Evolutionary conservation across 352 stramenopile species (phyloP).

Genomic region (Phytophthora europaea): DNA sequence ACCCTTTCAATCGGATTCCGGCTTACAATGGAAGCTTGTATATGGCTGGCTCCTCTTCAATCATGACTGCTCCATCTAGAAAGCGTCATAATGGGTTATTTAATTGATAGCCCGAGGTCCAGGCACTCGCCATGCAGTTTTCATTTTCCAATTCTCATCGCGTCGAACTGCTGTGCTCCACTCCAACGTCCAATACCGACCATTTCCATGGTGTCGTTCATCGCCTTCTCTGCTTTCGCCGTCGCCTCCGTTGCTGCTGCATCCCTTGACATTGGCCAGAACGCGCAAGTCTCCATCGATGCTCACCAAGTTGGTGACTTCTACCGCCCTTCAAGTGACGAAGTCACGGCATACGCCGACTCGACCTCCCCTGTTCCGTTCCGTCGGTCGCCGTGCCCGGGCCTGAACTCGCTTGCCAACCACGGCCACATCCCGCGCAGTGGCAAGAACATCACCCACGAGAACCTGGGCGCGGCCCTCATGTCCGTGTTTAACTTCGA

Average conservation of each 20-base stretch:
- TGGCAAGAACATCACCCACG: slow-evolving; percentile 51
- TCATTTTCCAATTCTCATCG: too few species aligned
- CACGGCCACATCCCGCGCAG: slow-evolving; percentile 59
- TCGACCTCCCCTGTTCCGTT: slow-evolving; percentile 37
- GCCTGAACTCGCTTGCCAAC: slow-evolving; percentile 61
- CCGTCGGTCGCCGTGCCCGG: slow-evolving; percentile 50
- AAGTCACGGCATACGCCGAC: slow-evolving; percentile 36
- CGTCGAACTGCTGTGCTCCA: too few species aligned
- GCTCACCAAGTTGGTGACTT: slow-evolving; percentile 36
- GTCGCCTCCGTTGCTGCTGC: slow-evolving; percentile 22
- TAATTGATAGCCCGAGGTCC: too few species aligned
- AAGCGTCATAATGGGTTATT: too few species aligned
- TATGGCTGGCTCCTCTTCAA: too few species aligned
- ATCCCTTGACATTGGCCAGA: slow-evolving; percentile 16
- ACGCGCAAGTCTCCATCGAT: slow-evolving; percentile 21
- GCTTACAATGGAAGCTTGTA: too few species aligned
- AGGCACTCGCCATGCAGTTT: too few species aligned
- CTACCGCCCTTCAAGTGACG: slow-evolving; percentile 41
- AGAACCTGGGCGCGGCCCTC: slow-evolving; percentile 28
- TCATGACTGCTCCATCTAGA: too few species aligned
- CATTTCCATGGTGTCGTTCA: slow-evolving; percentile 24
- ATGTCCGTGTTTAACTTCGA: slow-evolving; percentile 44
- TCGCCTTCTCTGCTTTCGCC: slow-evolving; percentile 14
- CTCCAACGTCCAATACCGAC: background rate
- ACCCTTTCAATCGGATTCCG: too few species aligned